Conservation (phyloP, 352 stramenopile genomes). For the Stramenopiles sp. region DNA sequence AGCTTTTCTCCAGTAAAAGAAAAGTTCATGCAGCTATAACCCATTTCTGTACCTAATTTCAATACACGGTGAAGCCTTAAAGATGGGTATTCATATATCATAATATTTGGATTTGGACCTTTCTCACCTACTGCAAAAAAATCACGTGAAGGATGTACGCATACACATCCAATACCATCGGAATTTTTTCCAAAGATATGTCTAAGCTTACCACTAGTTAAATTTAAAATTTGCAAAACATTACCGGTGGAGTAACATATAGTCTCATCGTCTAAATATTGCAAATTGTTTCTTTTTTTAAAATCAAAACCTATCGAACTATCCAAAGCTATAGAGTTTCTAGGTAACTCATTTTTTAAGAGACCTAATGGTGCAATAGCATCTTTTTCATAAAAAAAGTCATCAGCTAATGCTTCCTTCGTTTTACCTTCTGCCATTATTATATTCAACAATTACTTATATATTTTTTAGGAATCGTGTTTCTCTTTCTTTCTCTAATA, state of each 20-base stretch:
- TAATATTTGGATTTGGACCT: constrained; percentile 54
- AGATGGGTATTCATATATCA: constrained; percentile 56
- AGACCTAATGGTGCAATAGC: constrained; percentile 11
- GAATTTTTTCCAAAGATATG: constrained; percentile 41
- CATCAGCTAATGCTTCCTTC: not conserved
- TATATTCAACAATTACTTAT: not conserved
- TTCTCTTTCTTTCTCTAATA: no score
- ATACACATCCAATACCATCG: constrained; percentile 36
- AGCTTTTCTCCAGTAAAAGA: constrained; percentile 52
- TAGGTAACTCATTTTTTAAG: constrained; percentile 43
- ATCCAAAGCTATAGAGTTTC: constrained; percentile 41
- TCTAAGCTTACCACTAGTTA: constrained; percentile 22
- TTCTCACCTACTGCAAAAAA: constrained; percentile 68
- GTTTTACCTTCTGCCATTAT: not conserved
- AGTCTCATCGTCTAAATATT: constrained; percentile 40
- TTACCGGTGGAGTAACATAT: constrained; percentile 43
- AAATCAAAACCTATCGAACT: constrained; percentile 39
- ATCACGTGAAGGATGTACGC: constrained; percentile 36
- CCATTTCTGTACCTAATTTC: constrained; percentile 46
- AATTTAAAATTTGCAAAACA: constrained; percentile 33
- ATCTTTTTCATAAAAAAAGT: constrained; percentile 12
- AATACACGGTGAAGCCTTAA: constrained; percentile 44
- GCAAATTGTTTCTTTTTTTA: constrained; percentile 38
- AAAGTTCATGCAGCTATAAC: constrained; percentile 34
- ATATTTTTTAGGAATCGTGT: no score